Conservation (phyloP, 2,329 filamentous ascomycete species). For the Nemania serpens region DNA sequence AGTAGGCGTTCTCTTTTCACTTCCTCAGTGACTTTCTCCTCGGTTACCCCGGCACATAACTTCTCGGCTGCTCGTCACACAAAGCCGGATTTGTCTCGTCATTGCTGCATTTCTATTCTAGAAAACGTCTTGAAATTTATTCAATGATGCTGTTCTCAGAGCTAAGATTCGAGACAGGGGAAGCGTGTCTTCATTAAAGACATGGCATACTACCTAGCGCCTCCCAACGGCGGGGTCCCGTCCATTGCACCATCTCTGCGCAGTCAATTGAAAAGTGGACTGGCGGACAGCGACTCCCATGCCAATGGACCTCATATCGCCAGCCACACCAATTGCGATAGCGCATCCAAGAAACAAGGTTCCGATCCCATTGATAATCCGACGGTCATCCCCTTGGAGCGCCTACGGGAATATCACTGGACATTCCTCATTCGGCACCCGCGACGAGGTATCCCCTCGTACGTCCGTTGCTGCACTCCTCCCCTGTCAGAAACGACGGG, state of each 20-base stretch:
- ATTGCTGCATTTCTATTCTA: not conserved
- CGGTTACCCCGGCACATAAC: not conserved
- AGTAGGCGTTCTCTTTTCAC: slow-evolving; percentile 56
- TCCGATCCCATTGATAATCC: slow-evolving; percentile 72
- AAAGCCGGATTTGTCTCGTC: not conserved
- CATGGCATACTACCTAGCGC: slow-evolving; percentile 90
- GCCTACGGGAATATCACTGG: slow-evolving; percentile 85
- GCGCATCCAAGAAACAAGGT: slow-evolving; percentile 28
- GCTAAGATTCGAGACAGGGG: slow-evolving; percentile 57
- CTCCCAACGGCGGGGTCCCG: slow-evolving; percentile 70
- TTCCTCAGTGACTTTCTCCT: not conserved
- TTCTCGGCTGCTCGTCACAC: not conserved
- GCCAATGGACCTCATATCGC: slow-evolving; percentile 7
- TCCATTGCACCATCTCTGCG: slow-evolving; percentile 81
- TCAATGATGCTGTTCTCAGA: slow-evolving; percentile 43
- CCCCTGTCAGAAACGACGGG: slow-evolving; percentile 82
- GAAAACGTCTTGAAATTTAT: not conserved
- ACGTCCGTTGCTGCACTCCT: slow-evolving; percentile 91
- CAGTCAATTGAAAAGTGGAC: slow-evolving; percentile 48
- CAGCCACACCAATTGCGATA: slow-evolving; percentile 15
- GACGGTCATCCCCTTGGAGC: slow-evolving; percentile 76
- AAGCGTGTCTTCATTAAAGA: slow-evolving; percentile 98
- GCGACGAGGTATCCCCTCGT: slow-evolving; percentile 87
- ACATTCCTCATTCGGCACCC: slow-evolving; percentile 97
- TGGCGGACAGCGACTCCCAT: slow-evolving; percentile 2